Evolutionary conservation across 2,329 filamentous ascomycete species (phyloP).

Genomic region (Ceratocystis harringtonii): DNA sequence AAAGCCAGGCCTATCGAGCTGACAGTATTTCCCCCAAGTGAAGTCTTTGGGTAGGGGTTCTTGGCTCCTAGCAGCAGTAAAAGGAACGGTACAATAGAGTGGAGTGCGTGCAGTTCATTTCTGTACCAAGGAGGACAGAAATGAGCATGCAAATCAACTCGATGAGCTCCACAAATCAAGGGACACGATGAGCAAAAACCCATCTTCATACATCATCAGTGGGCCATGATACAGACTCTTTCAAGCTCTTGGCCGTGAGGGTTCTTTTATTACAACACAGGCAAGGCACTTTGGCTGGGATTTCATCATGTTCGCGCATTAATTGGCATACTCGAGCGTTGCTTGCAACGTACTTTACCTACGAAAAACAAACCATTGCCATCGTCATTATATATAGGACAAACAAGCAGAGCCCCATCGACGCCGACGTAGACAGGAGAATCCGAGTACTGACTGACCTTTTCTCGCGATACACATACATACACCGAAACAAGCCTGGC

Average conservation of each 20-base stretch:
- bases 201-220: not conserved
- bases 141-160: not conserved
- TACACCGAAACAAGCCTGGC: not conserved
- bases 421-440: no score
- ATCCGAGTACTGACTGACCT: no score
- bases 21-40: no score
- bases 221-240: not conserved
- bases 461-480: not conserved
- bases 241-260: not conserved
- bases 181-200: not conserved
- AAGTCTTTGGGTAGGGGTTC: no score
- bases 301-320: not conserved
- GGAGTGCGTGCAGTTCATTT: not conserved
- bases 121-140: not conserved
- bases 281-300: no score
- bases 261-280: not conserved
- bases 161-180: not conserved
- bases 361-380: not conserved
- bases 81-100: not conserved
- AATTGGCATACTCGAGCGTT: not conserved
- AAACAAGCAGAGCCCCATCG: not conserved
- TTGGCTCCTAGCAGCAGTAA: not conserved
- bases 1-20: no score
- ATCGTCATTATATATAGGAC: not conserved
- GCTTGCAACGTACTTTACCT: not conserved